Conservation (phyloP, 148 eudicot genomes). For the Gaultheria prostrata region DNA sequence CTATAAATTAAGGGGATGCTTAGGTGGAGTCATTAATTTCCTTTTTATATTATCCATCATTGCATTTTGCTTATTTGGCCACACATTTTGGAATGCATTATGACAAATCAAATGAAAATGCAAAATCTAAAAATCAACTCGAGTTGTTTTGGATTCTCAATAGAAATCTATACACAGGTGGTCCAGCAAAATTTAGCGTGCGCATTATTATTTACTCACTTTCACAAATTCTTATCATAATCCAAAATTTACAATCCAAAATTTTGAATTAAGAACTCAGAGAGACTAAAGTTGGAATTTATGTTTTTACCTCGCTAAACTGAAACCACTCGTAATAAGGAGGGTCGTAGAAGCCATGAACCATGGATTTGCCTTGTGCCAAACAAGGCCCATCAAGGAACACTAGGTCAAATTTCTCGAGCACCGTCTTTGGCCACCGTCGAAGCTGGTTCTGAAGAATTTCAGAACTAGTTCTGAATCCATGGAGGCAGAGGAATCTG, state of each 20-base stretch:
- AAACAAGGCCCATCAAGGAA: slow-evolving; percentile 22
- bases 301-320: slow-evolving; percentile 15
- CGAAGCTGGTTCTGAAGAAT: slow-evolving; percentile 18
- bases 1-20: not conserved
- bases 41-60: not conserved
- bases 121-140: too few species aligned
- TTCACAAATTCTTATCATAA: too few species aligned
- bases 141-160: too few species aligned
- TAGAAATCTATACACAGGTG: too few species aligned
- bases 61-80: not conserved
- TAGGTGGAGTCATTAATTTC: not conserved
- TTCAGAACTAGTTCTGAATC: slow-evolving; percentile 23
- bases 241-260: too few species aligned
- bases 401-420: slow-evolving; percentile 18
- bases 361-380: slow-evolving; percentile 17
- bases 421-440: slow-evolving; percentile 23
- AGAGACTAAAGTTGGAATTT: too few species aligned
- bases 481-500: slow-evolving; percentile 26
- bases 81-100: too few species aligned
- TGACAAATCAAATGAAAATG: too few species aligned
- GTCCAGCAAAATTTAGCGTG: too few species aligned
- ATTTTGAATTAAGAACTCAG: too few species aligned
- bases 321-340: slow-evolving; percentile 30
- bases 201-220: too few species aligned
- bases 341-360: slow-evolving; percentile 22